Conservation (phyloP, 805 yeast species). For the Metschnikowia amazonensis region DNA sequence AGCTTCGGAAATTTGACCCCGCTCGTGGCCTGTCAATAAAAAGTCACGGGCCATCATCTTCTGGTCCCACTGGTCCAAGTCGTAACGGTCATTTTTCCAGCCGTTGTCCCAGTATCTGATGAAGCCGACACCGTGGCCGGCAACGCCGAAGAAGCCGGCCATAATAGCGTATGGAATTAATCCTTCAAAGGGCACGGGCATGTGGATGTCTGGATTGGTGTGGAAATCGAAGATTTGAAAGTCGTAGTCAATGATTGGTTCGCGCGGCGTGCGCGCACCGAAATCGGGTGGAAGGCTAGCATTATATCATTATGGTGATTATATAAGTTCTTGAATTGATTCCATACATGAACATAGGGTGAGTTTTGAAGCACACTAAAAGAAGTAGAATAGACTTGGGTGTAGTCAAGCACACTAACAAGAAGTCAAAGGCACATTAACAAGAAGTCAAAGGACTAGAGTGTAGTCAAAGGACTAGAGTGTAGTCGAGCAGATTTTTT, state of each 20-base stretch:
- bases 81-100: slow-evolving; percentile 44
- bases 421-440: too few relatives aligned
- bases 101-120: slow-evolving; percentile 49
- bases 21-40: slow-evolving; percentile 67
- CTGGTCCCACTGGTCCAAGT: slow-evolving; percentile 43
- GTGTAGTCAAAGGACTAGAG: too few relatives aligned
- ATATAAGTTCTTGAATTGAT: too few relatives aligned
- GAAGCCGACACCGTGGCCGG: slow-evolving; percentile 44
- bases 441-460: too few relatives aligned
- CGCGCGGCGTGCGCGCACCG: slow-evolving; percentile 17
- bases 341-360: too few relatives aligned
- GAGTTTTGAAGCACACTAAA: too few relatives aligned
- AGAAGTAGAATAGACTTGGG: too few relatives aligned
- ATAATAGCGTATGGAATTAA: slow-evolving; percentile 44
- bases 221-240: slow-evolving; percentile 4
- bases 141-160: slow-evolving; percentile 43
- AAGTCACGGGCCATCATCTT: slow-evolving; percentile 66
- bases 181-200: slow-evolving; percentile 49
- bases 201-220: slow-evolving; percentile 16
- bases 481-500: too few relatives aligned
- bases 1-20: slow-evolving; percentile 66
- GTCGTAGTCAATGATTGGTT: slow-evolving; percentile 19
- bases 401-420: background rate
- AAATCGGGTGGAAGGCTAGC: background rate
- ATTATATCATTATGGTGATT: too few relatives aligned